A percentile compares a stretch with the other conserved stretches of the same genome.
These are phyloP conservation scores for Litsea cubeba DNA, from an alignment of 164 flowering plant genomes.

Conservation along the genomic window DNA sequence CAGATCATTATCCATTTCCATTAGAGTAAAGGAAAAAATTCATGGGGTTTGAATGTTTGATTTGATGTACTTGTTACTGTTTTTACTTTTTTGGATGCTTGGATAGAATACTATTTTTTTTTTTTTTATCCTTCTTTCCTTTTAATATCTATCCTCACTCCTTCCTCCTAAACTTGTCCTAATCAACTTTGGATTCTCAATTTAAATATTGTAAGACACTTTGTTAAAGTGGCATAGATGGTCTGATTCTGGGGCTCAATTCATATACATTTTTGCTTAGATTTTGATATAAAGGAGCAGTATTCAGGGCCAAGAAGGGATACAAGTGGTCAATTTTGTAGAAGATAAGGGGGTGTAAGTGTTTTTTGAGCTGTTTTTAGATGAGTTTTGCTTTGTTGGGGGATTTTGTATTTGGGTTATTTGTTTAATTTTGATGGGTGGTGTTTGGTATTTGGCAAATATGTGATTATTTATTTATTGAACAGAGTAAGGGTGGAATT, in stretches of 20 bases:
- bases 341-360: neutral
- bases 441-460: neutral
- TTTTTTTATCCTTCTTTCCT: neutral
- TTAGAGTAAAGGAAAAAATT: constrained; percentile 2
- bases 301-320: neutral
- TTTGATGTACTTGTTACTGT: neutral
- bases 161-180: constrained; percentile 1
- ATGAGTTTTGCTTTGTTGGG: neutral
- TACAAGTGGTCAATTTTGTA: neutral
- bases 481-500: constrained; percentile 2
- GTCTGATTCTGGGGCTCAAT: neutral
- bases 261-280: neutral
- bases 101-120: neutral
- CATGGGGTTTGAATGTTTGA: neutral
- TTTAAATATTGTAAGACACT: neutral
- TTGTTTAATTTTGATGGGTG: neutral
- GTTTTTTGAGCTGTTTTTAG: neutral
- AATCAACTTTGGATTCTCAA: constrained; percentile 1
- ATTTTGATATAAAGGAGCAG: constrained; percentile 6
- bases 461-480: neutral
- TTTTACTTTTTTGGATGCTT: neutral
- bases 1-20: constrained; percentile 8
- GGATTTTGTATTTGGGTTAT: neutral
- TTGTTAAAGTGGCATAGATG: neutral
- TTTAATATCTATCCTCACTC: constrained; percentile 1